phyloP scores from a whole-genome alignment of 108 stramenopile species.

The Cyclotella choctawhatcheeana region DNA sequence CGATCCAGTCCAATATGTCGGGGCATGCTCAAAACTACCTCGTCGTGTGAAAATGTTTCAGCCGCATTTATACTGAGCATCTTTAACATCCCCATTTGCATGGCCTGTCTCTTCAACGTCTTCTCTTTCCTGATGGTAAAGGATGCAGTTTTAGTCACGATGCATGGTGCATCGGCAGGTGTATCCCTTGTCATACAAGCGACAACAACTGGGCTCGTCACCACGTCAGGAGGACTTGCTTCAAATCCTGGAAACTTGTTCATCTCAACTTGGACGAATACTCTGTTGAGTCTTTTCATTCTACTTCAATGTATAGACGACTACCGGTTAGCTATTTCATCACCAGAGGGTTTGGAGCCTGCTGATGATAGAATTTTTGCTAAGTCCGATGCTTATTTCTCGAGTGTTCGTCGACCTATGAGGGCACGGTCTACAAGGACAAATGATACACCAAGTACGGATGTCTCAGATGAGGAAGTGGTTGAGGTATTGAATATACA shows the following conservation, averaged over 20 bases:
- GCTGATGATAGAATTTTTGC: background rate
- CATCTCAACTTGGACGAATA: background rate
- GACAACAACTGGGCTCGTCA: background rate
- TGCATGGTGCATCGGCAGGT: background rate
- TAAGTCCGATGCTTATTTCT: background rate
- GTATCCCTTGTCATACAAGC: background rate
- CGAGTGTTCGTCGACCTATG: background rate
- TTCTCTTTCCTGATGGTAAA: background rate
- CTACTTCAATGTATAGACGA: background rate
- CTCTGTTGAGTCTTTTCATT: background rate
- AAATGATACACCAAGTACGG: slow-evolving; percentile 4
- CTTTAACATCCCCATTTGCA: background rate
- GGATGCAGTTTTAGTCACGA: background rate
- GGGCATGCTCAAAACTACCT: background rate
- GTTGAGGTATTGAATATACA: background rate
- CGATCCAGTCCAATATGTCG: background rate
- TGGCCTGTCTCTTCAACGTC: background rate
- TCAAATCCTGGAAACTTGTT: slow-evolving; percentile 16
- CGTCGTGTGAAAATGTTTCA: background rate
- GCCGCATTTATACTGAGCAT: background rate
- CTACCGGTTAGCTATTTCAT: background rate
- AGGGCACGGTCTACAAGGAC: background rate
- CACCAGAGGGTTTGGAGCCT: background rate
- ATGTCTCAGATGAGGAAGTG: slow-evolving; percentile 4
- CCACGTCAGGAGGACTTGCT: background rate